Conservation (phyloP, 352 stramenopile genomes). For the Phytophthora cactorum region DNA sequence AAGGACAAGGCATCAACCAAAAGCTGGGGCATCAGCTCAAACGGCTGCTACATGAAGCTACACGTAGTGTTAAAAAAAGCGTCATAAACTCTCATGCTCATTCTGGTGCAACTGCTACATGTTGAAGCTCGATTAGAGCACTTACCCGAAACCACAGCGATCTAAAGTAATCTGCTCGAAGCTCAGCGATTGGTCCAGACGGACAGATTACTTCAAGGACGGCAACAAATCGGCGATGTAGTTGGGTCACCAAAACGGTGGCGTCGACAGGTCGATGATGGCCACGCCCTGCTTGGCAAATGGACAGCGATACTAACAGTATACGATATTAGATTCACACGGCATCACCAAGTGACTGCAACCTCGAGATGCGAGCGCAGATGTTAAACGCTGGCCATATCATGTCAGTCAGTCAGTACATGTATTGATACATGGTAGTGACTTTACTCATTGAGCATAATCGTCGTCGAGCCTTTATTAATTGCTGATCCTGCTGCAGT, state of each 20-base stretch:
- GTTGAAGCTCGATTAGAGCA: neutral
- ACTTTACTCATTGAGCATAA: neutral
- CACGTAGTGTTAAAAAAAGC: no score
- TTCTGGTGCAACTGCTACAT: neutral
- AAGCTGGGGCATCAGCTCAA: neutral
- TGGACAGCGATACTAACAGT: neutral
- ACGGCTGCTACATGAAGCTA: neutral
- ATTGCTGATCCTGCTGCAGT: no score
- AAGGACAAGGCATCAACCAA: neutral
- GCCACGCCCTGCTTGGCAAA: neutral
- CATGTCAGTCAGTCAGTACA: no score
- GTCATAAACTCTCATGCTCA: neutral
- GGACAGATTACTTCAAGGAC: neutral
- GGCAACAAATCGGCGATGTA: neutral
- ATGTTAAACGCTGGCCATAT: neutral
- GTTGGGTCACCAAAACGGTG: neutral
- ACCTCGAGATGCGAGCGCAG: neutral
- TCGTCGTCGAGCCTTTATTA: neutral
- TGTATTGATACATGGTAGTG: neutral
- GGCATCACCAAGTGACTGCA: constrained; percentile 1
- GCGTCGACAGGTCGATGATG: neutral
- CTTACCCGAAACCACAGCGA: neutral
- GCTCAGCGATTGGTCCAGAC: neutral
- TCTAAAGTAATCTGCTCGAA: neutral
- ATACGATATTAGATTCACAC: neutral